Evolutionary conservation across 352 stramenopile species (phyloP), one percentile per base, ranked within the genome.

Genomic region (Phytophthora idaei): DNA sequence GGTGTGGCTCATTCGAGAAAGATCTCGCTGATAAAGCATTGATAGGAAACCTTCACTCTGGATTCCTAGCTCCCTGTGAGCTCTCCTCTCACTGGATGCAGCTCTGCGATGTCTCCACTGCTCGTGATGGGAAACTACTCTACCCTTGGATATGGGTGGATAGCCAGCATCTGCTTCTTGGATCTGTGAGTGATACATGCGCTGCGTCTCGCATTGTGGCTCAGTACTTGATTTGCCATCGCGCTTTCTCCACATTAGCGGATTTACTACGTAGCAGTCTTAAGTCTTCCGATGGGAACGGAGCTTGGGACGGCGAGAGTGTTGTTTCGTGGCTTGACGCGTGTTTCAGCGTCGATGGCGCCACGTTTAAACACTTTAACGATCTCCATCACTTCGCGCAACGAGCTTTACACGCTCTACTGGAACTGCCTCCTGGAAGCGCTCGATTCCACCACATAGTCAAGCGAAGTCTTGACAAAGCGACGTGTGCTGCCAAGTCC

Each of bases 121-220:
- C 80, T 48, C 44, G 44, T 12, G 72, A 78, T 25, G 46, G 44
- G 8, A 45, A 72, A 37, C 32, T 74, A 2, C 14, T 76, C 1
- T 42, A 81, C 14, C 71, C 81, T 4, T 86, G 76, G 65, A 57
- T 85, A 17, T 90, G 84, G 84, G 12, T 88, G 5, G 80, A 90
- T 39, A 78, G 63, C 15, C 58, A 65, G 9, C 39, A 68, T 9
- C 56, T 55, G 2, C 52, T 75, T 2, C 51, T 65, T 44, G 49
- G 37, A n/a, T 46, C 51, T 47, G 25, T n/a, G 4, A 72, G 15
- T 27, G 45, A 67, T 4, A 39, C 47, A n/a, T 61, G 57, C 37
- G 17, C 34, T 7, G 28, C 50, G 9, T 76, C 76, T n/a, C 50
- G 64, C 31, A 65, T 52, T 34, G 42, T 68, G 51, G 34, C 48